phyloP scores from a whole-genome alignment of 495 filamentous ascomycete species.

The Daldinia childiae region DNA sequence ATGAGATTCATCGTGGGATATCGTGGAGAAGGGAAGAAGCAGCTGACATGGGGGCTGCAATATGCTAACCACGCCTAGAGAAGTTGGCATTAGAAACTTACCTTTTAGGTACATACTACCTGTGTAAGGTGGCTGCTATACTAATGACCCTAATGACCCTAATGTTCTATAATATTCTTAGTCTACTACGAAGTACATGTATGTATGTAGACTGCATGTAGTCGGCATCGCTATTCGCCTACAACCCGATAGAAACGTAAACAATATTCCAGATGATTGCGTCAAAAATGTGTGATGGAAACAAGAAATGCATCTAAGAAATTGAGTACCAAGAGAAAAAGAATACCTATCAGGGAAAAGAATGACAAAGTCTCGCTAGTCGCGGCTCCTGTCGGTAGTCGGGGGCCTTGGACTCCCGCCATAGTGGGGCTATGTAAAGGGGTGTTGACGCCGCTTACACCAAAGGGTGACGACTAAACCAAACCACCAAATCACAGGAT shows the following conservation, averaged over 20 bases:
- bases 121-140: background rate
- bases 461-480: slow-evolving; percentile 3
- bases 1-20: slow-evolving; percentile 13
- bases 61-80: background rate
- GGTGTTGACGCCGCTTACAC: slow-evolving; percentile 9
- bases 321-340: slow-evolving; percentile 11
- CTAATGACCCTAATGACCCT: too few species aligned
- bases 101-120: too few species aligned
- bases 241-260: slow-evolving; percentile 11
- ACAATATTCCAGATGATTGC: slow-evolving; percentile 1
- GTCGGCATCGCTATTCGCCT: slow-evolving; percentile 10
- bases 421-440: slow-evolving; percentile 3
- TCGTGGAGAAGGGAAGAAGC: slow-evolving; percentile 23
- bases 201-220: background rate
- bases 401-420: slow-evolving; percentile 27
- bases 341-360: background rate
- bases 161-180: background rate
- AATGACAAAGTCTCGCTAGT: slow-evolving; percentile 4
- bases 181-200: background rate
- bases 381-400: slow-evolving; percentile 24
- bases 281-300: slow-evolving; percentile 18
- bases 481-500: background rate
- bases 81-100: background rate
- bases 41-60: slow-evolving; percentile 18
- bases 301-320: slow-evolving; percentile 3